Evolutionary conservation across 208 protist genomes (phyloP), one percentile per base, ranked within the genome.

Genomic region (Trypanosoma avium): DNA sequence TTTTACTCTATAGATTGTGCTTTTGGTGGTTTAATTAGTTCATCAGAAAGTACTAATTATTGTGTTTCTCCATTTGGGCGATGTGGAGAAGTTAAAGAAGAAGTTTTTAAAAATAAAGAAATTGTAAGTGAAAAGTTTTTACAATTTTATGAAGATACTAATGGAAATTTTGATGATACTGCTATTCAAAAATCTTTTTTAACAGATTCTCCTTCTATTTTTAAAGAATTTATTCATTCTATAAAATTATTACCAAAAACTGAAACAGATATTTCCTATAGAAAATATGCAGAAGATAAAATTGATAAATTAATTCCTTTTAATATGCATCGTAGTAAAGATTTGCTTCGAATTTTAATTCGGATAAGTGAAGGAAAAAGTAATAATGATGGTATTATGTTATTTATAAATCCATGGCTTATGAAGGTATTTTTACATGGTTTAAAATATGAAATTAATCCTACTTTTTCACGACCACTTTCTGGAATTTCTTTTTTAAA

Each of bases 61-160:
- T 84, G 80, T 33, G 83, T 94, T 15, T 94, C 88, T 1, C 82
- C 88, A 10, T 82, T 86, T 53, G 88, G 88, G 32, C 75, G 81
- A 1, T 89, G 82, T 60, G 77, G 68, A 0, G 73, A 73, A 12
- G 72, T 84, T 46, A 1, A 56, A 9, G 71, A 65, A 8, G 81
- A 74, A 6, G 32, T 69, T 2, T 69, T 81, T 40, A 55, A 36
- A 2, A 19, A 48, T 1, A 48, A 67, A 19, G 81, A 87, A 62
- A 49, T 76, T 21, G 24, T 75, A 15, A 73, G 61, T 17, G 64
- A 61, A 17, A 32, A 24, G 6, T 88, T 88, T 76, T 22, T 84
- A 30, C 30, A 64, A 2, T 70, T 57, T n/a, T 74, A 79, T 30
- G 45, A 80, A 22, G 67, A 70, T 26, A 73, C 62, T 7, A 72